These are phyloP conservation scores for Trypanosoma congolense DNA, from an alignment of 208 protist genomes.

Conservation along the genomic window DNA sequence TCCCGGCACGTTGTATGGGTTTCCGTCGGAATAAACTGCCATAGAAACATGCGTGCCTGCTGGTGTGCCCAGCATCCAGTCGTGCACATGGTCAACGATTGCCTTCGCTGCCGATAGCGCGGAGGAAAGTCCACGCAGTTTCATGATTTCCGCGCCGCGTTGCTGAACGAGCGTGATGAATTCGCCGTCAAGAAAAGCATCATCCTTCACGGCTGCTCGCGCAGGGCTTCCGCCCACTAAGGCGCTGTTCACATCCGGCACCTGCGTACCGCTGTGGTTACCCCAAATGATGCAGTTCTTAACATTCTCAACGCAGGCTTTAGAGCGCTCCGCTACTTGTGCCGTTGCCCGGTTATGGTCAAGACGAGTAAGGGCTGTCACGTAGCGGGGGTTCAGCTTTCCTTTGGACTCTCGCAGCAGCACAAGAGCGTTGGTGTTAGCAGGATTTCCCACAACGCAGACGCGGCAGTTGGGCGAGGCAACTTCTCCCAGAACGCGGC, in stretches of 20 bases:
- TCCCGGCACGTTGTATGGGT: slow-evolving; percentile 84
- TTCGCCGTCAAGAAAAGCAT: slow-evolving; percentile 53
- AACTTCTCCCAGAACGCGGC: slow-evolving; percentile 82
- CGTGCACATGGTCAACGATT: slow-evolving; percentile 60
- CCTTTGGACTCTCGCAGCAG: slow-evolving; percentile 69
- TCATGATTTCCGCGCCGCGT: slow-evolving; percentile 91
- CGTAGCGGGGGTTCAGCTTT: slow-evolving; percentile 82
- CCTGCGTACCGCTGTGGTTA: slow-evolving; percentile 93
- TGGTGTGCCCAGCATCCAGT: slow-evolving; percentile 64
- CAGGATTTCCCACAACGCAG: slow-evolving; percentile 96
- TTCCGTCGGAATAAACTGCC: slow-evolving; percentile 88
- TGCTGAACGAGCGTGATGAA: slow-evolving; percentile 89
- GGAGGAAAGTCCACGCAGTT: slow-evolving; percentile 72
- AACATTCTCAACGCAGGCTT: slow-evolving; percentile 64
- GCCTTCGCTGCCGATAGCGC: slow-evolving; percentile 93
- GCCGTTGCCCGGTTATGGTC: slow-evolving; percentile 94
- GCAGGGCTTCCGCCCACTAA: slow-evolving; percentile 50
- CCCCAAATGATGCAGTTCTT: slow-evolving; percentile 94
- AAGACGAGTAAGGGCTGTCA: slow-evolving; percentile 94
- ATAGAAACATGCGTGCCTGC: slow-evolving; percentile 86
- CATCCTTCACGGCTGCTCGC: slow-evolving; percentile 54
- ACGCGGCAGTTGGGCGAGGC: slow-evolving; percentile 76
- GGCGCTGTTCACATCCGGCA: slow-evolving; percentile 89
- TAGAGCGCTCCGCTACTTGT: slow-evolving; percentile 75
- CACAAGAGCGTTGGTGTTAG: slow-evolving; percentile 97